phyloP scores from a whole-genome alignment of 495 filamentous ascomycete species.

The Penicillium daleae region DNA sequence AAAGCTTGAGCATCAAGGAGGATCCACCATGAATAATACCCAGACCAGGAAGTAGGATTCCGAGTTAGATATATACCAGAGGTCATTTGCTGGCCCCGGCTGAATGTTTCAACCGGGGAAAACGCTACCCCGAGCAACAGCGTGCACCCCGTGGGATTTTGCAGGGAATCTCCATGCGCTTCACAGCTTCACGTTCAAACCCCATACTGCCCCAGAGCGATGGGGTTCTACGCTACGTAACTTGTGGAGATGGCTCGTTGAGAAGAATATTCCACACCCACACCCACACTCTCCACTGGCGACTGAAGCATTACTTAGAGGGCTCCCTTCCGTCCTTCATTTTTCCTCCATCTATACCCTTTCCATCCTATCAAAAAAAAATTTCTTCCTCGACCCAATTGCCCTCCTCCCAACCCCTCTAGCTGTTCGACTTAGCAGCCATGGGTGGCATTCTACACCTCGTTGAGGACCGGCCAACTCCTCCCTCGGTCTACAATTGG shows the following conservation, averaged over 20 bases:
- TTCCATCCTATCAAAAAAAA: conserved; percentile 2
- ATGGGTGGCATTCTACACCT: conserved; percentile 61
- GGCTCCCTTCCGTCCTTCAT: conserved; percentile 14
- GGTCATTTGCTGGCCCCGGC: conserved; percentile 26
- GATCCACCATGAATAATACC: neutral
- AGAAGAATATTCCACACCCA: conserved; percentile 27
- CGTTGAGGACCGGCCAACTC: conserved; percentile 68
- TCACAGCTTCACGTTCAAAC: conserved; percentile 28
- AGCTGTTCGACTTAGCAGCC: conserved; percentile 29
- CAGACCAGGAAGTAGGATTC: conserved; percentile 20
- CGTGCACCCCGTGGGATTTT: conserved; percentile 25
- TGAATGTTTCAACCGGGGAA: conserved; percentile 39
- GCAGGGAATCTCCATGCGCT: conserved; percentile 23
- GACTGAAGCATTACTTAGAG: conserved; percentile 31
- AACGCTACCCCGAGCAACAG: conserved; percentile 40
- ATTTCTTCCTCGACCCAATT: conserved; percentile 8
- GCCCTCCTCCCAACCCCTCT: conserved; percentile 6
- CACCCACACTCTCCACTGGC: conserved; percentile 26
- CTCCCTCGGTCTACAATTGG: conserved; percentile 75
- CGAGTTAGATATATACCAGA: conserved; percentile 30
- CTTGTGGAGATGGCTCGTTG: conserved; percentile 37
- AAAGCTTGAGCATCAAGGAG: neutral
- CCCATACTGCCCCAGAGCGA: conserved; percentile 38
- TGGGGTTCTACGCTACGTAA: conserved; percentile 34
- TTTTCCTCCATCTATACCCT: conserved; percentile 5